Evolutionary conservation across 176 grass and related monocot species (phyloP).

Genomic region (Themeda triandra): DNA sequence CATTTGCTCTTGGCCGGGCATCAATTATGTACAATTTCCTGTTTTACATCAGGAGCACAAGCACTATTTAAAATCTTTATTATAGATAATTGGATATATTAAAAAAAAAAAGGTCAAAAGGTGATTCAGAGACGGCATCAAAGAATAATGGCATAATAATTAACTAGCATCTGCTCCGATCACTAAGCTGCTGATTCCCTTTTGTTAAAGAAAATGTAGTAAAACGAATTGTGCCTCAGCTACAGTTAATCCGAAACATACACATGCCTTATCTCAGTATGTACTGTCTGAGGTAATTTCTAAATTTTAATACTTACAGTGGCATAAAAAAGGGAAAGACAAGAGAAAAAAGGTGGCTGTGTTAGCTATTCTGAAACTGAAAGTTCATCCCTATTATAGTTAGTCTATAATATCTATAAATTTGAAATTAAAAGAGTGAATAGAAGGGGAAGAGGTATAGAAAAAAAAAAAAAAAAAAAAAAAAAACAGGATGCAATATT

Average conservation of each 20-base stretch:
- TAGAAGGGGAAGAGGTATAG: not conserved
- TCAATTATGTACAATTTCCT: slow-evolving; percentile 99
- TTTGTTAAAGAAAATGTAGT: slow-evolving; percentile 1
- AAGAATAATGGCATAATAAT: not conserved
- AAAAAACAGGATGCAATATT: slow-evolving; percentile 15
- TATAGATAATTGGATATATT: not conserved
- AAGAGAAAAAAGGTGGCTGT: not conserved
- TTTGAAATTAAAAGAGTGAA: not conserved
- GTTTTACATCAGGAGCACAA: slow-evolving; percentile 31
- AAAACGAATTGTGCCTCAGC: not conserved
- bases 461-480: slow-evolving; percentile 21
- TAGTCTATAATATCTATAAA: slow-evolving; percentile 21
- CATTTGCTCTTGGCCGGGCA: slow-evolving; percentile 96
- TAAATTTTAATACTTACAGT: not conserved
- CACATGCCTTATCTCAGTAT: slow-evolving; percentile 19
- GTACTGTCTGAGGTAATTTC: not conserved
- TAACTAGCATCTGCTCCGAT: not conserved
- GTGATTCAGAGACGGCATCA: not conserved
- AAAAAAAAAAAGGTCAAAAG: not conserved
- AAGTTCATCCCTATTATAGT: not conserved
- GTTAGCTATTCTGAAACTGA: not conserved
- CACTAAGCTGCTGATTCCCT: not conserved
- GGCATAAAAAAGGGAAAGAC: not conserved
- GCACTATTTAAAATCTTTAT: not conserved
- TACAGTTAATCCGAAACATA: not conserved